These are phyloP conservation scores for Gossypium trilobum DNA, from an alignment of 441 rosid species.

Conservation along the genomic window DNA sequence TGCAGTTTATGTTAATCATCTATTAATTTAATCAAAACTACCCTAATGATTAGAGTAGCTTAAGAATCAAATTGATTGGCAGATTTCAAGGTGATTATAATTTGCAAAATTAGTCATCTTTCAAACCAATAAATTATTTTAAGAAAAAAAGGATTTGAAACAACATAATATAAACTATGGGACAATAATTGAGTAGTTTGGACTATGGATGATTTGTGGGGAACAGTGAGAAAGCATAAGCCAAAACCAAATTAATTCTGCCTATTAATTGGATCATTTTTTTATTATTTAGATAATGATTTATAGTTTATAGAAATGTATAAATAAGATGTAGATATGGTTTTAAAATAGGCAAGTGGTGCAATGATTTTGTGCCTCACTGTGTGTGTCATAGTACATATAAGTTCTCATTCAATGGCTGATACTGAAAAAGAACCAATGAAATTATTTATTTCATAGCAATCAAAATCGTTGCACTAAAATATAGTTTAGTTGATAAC, in stretches of 20 bases:
- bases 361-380: neutral
- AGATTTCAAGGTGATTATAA: constrained; percentile 17
- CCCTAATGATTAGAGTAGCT: constrained; percentile 20
- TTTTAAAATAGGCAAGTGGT: constrained; percentile 2
- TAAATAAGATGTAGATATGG: neutral
- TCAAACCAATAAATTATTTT: neutral
- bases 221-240: constrained; percentile 6
- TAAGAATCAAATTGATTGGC: constrained; percentile 12
- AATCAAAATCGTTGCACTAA: neutral
- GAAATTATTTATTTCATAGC: neutral
- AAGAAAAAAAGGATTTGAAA: neutral
- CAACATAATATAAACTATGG: neutral
- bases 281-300: neutral
- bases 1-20: neutral
- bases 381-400: neutral
- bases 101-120: neutral
- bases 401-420: neutral
- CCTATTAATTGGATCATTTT: neutral
- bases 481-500: neutral
- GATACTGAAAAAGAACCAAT: neutral
- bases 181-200: constrained; percentile 2
- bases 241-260: neutral
- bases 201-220: neutral
- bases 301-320: neutral
- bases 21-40: constrained; percentile 18